Conservation (phyloP, 257 asterid genomes). For the Striga asiatica region DNA sequence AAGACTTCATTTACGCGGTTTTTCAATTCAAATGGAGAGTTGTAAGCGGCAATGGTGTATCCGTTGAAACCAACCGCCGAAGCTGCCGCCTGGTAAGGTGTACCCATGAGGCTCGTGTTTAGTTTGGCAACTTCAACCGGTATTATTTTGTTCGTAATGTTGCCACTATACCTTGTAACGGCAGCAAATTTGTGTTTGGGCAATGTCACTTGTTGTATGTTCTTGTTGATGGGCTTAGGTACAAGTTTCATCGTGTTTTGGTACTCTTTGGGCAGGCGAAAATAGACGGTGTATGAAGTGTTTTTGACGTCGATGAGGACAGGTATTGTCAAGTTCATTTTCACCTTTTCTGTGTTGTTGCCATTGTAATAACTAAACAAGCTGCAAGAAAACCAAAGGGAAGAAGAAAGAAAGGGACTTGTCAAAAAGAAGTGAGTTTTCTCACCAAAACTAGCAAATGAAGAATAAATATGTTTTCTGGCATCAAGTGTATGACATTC, state of each 20-base stretch:
- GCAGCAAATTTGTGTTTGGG: slow-evolving; percentile 15
- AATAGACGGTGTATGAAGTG: slow-evolving; percentile 10
- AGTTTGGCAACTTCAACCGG: slow-evolving; percentile 5
- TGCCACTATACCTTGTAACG: slow-evolving; percentile 17
- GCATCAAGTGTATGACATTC: too few species aligned
- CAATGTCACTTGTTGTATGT: background rate
- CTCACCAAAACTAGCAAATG: background rate
- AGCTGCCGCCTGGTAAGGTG: background rate
- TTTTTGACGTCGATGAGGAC: slow-evolving; percentile 8
- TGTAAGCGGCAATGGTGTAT: slow-evolving; percentile 12
- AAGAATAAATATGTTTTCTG: too few species aligned
- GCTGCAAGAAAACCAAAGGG: background rate
- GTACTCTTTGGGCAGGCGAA: slow-evolving; percentile 17
- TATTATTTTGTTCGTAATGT: background rate
- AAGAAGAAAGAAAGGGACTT: background rate
- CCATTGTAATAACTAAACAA: slow-evolving; percentile 7
- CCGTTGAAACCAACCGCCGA: background rate
- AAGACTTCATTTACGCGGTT: slow-evolving; percentile 15
- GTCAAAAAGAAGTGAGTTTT: background rate
- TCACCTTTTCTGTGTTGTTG: background rate
- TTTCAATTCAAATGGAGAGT: slow-evolving; percentile 4
- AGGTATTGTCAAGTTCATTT: slow-evolving; percentile 19
- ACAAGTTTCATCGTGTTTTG: background rate
- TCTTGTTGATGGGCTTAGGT: background rate
- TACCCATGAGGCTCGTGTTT: slow-evolving; percentile 15